A percentile compares a stretch with the other conserved stretches of the same genome.
These are phyloP conservation scores for Zasmidium angulare DNA, from an alignment of 2,329 filamentous ascomycete genomes.

Conservation along the genomic window DNA sequence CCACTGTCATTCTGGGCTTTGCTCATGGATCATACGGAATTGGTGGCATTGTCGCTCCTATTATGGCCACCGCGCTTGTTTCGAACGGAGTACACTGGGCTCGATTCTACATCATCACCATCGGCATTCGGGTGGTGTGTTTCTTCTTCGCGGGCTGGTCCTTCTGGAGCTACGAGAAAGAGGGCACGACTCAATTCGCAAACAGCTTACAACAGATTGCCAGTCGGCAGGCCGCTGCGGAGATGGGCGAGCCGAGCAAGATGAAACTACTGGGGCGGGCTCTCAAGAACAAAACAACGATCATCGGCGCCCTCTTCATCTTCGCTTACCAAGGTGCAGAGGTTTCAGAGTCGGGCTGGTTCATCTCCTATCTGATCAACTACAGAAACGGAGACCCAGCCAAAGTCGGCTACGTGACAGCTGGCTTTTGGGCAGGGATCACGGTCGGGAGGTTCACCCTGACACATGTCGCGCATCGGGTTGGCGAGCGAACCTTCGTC, in stretches of 20 bases:
- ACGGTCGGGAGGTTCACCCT: conserved; percentile 62
- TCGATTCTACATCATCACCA: conserved; percentile 68
- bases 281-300: conserved; percentile 57
- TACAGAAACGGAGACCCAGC: conserved; percentile 68
- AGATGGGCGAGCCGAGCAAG: conserved; percentile 47
- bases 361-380: conserved; percentile 79
- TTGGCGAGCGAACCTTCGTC: conserved; percentile 72
- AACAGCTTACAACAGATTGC: conserved; percentile 45
- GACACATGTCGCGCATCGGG: conserved; percentile 61
- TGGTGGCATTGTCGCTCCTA: conserved; percentile 59
- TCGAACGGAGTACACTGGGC: conserved; percentile 64
- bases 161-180: conserved; percentile 69
- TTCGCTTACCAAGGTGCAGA: conserved; percentile 85
- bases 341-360: conserved; percentile 81
- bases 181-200: conserved; percentile 49
- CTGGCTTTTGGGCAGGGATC: conserved; percentile 61
- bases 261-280: conserved; percentile 52
- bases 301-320: conserved; percentile 77
- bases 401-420: conserved; percentile 75
- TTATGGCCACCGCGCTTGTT: conserved; percentile 73
- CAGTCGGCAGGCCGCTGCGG: conserved; percentile 39
- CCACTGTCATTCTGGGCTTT: conserved; percentile 56
- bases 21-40: conserved; percentile 64
- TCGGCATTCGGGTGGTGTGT: conserved; percentile 59
- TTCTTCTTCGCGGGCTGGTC: conserved; percentile 62